A percentile compares a stretch with the other conserved stretches of the same genome.
Conservation (phyloP, 2,329 filamentous ascomycete species). For the Penicillium digitatum region DNA sequence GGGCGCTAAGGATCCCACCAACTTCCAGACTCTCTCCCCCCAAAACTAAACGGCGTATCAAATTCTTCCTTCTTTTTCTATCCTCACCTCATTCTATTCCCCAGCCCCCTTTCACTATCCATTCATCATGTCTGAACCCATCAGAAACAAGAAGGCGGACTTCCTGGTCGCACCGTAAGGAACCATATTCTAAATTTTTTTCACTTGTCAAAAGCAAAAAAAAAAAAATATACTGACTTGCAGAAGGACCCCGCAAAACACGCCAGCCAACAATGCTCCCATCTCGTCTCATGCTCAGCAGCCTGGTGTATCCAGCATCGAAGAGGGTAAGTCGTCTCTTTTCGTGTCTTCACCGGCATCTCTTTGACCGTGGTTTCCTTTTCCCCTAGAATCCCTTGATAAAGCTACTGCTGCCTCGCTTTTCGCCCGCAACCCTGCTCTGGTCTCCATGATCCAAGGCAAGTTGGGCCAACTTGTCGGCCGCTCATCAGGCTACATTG, state of each 20-base stretch:
- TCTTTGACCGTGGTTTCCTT: slow-evolving; percentile 15
- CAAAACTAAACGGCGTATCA: slow-evolving; percentile 38
- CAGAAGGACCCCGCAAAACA: slow-evolving; percentile 92
- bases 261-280: slow-evolving; percentile 87
- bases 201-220: slow-evolving; percentile 18
- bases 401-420: slow-evolving; percentile 81
- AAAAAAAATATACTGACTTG: slow-evolving; percentile 21
- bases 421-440: slow-evolving; percentile 90
- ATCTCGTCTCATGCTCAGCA: slow-evolving; percentile 97
- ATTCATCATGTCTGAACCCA: slow-evolving; percentile 64
- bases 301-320: slow-evolving; percentile 89
- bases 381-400: slow-evolving; percentile 75
- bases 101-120: slow-evolving; percentile 6
- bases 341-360: background rate
- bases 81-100: slow-evolving; percentile 13
- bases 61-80: slow-evolving; percentile 35
- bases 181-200: slow-evolving; percentile 7
- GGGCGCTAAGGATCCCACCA: slow-evolving; percentile 43
- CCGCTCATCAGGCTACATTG: slow-evolving; percentile 94
- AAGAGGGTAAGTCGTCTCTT: slow-evolving; percentile 70
- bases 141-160: slow-evolving; percentile 63
- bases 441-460: slow-evolving; percentile 96
- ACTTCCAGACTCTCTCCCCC: slow-evolving; percentile 27
- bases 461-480: slow-evolving; percentile 91
- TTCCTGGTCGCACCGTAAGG: slow-evolving; percentile 62